Conservation (phyloP, 2,329 filamentous ascomycete species). For the Fusarium algeriense region DNA sequence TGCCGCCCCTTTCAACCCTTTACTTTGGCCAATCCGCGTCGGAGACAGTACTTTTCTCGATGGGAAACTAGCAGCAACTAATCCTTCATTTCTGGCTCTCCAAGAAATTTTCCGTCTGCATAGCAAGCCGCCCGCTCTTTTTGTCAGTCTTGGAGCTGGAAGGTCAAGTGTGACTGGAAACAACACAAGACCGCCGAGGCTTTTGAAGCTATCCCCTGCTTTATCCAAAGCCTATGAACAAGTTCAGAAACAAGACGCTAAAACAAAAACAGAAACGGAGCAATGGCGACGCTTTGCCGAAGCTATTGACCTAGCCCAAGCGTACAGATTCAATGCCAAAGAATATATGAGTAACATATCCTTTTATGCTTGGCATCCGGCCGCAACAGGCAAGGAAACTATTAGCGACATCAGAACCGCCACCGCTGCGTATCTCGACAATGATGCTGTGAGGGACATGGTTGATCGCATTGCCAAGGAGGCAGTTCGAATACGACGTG, state of each 20-base stretch:
- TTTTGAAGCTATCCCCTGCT: too few species aligned
- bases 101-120: not conserved
- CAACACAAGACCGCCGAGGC: too few species aligned
- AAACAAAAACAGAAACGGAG: too few species aligned
- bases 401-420: too few species aligned
- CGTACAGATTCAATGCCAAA: too few species aligned
- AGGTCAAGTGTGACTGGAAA: too few species aligned
- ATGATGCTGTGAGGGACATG: rapidly evolving
- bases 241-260: too few species aligned
- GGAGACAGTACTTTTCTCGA: not conserved
- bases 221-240: too few species aligned
- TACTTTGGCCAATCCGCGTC: not conserved
- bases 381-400: not conserved
- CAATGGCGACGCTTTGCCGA: too few species aligned
- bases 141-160: not conserved
- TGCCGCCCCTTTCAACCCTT: too few species aligned
- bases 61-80: not conserved
- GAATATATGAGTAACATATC: too few species aligned
- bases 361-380: not conserved
- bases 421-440: not conserved
- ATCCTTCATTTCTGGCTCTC: not conserved
- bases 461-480: not conserved
- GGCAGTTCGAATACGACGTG: not conserved
- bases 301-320: too few species aligned
- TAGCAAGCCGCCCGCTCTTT: not conserved